Percentiles rank a stretch among this genome's conserved stretches.
Conservation (phyloP, 495 filamentous ascomycete genomes). For the Cercophora newfieldiana region DNA sequence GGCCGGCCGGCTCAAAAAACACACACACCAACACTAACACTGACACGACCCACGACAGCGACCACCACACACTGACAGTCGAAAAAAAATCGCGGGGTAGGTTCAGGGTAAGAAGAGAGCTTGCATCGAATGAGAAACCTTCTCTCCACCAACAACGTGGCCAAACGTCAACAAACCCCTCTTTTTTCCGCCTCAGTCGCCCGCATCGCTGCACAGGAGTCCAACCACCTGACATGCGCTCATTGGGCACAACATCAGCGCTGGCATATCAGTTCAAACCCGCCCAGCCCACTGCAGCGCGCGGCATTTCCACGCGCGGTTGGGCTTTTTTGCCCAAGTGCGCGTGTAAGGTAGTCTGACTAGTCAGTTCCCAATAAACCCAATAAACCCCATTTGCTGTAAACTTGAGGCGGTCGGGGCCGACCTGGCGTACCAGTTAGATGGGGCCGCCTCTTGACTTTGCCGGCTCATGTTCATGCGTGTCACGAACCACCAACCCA, state of each 20-base stretch:
- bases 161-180: constrained; percentile 11
- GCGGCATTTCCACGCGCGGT: not conserved
- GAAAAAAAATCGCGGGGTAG: constrained; percentile 1
- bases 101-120: not conserved
- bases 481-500: not conserved
- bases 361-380: not conserved
- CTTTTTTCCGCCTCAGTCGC: not conserved
- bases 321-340: not conserved
- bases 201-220: not conserved
- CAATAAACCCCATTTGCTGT: not conserved
- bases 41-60: not conserved
- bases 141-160: not conserved
- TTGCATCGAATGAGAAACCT: not conserved
- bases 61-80: not conserved
- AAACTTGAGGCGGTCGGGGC: not conserved
- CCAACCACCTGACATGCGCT: not conserved
- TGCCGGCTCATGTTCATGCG: constrained; percentile 16
- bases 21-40: not conserved
- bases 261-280: not conserved
- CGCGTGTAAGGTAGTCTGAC: no score
- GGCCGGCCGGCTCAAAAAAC: not conserved
- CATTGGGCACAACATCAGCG: not conserved
- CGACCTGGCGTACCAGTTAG: not conserved
- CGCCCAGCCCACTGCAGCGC: not conserved
- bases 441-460: not conserved